phyloP scores from a whole-genome alignment of 345 rosid species.

The Populus davidiana region DNA sequence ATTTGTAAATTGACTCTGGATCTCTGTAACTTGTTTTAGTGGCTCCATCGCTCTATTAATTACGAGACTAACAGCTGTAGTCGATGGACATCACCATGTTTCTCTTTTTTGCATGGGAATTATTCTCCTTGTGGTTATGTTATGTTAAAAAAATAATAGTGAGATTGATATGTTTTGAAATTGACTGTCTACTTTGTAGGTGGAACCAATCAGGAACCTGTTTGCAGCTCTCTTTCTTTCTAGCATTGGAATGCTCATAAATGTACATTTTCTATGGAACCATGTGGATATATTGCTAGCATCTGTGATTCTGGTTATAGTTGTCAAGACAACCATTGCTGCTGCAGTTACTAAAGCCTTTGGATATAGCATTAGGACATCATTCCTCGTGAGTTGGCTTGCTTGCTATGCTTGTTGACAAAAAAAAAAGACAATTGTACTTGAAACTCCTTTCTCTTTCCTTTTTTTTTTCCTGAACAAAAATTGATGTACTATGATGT shows the following conservation, averaged over 20 bases:
- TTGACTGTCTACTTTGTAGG: conserved; percentile 40
- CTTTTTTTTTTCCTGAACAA: background rate
- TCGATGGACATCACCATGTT: background rate
- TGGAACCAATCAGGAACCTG: conserved; percentile 95
- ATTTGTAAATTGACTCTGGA: background rate
- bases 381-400: conserved; percentile 72
- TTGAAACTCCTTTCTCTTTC: background rate
- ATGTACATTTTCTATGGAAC: conserved; percentile 96
- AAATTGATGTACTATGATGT: conserved; percentile 4
- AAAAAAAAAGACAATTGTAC: background rate
- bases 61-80: background rate
- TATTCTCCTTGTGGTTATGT: background rate
- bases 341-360: conserved; percentile 67
- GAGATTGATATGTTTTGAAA: background rate
- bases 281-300: conserved; percentile 97
- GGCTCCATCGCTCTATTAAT: background rate
- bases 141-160: background rate
- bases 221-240: conserved; percentile 97
- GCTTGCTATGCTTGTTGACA: conserved; percentile 15
- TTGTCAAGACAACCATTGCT: conserved; percentile 83
- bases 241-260: conserved; percentile 97
- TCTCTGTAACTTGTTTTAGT: background rate
- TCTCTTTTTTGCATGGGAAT: background rate
- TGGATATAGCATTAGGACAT: conserved; percentile 75
- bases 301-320: conserved; percentile 84